These are phyloP conservation scores for Fraxinus xanthoxyloides DNA, from an alignment of 305 asterid species.

Conservation along the genomic window DNA sequence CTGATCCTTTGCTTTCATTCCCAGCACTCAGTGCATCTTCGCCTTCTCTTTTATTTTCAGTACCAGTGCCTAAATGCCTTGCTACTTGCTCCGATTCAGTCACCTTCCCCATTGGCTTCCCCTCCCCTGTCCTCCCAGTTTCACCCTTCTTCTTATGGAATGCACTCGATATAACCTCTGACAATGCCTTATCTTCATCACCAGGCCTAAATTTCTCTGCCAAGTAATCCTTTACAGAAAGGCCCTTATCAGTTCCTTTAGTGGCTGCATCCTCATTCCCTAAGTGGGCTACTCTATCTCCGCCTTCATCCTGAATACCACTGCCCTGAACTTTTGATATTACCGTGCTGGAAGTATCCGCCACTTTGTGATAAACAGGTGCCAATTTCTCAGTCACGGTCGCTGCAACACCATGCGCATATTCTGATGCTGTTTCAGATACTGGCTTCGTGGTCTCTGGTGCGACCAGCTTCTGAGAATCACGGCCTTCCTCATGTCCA, in stretches of 20 bases:
- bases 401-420: conserved; percentile 28
- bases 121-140: conserved; percentile 10
- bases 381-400: conserved; percentile 36
- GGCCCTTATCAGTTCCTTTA: conserved; percentile 42
- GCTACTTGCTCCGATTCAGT: conserved; percentile 55
- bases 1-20: conserved; percentile 35
- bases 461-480: not conserved
- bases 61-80: conserved; percentile 36
- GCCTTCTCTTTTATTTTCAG: conserved; percentile 41
- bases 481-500: not conserved
- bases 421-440: conserved; percentile 33
- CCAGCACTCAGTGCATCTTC: conserved; percentile 34
- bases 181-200: conserved; percentile 78
- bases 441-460: conserved; percentile 3
- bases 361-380: conserved; percentile 46
- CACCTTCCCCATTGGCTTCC: conserved; percentile 40
- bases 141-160: conserved; percentile 42
- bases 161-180: conserved; percentile 49
- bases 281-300: not conserved
- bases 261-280: not conserved
- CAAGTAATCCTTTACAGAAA: conserved; percentile 51
- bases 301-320: not conserved
- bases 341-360: conserved; percentile 35
- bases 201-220: conserved; percentile 62
- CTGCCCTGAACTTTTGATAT: conserved; percentile 40